Evolutionary conservation across 441 rosid genomes (phyloP), one percentile per base, ranked within the genome.

Genomic region (Flueggea neowawraea): DNA sequence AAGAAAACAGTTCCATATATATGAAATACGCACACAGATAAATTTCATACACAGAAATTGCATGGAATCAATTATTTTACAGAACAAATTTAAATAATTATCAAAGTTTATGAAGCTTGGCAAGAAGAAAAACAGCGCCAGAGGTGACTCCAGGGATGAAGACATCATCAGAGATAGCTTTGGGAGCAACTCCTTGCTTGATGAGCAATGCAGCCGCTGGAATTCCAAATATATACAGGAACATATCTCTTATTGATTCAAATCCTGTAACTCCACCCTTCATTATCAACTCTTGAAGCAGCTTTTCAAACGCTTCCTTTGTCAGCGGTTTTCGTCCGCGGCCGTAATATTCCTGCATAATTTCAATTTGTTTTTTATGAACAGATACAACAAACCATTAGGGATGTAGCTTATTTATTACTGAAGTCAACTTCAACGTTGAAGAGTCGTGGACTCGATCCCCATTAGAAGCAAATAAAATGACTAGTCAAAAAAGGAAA

Each of bases 111-210:
- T 80, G 68, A 39, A 91, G 80, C 61, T 80, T 78, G 54, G 98
- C 89, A 52, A 91, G 95, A 64, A 87, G 57, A 73, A 75, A 82
- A 62, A 87, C 96, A 0, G 90, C 81, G 56, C 81, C 87, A 14
- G 96, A 91, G 12, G 98, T 91, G 70, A 91, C 68, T 5, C 68
- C 75, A 0, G 98, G 98, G 33, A 91, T 84, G 61, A 91, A 82
- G 16, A 89, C 61, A 32, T 89, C 91, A 31, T 89, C 73, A 1
- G 84, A 80, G 28, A 92, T 15, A 1, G 77, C 61, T 0, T 73
- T 74, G 0, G 86, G 95, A 6, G 79, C 74, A 1, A 86, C 44
- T 13, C 75, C 68, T 62, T 78, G 85, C 74, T 87, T 89, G 69
- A 87, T 36, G 52, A 89, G 44, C 17, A 77, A 66, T 1, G 95